These are phyloP conservation scores for Calamus simplicifolius DNA, from an alignment of 176 grass and related monocot genomes.

Conservation along the genomic window DNA sequence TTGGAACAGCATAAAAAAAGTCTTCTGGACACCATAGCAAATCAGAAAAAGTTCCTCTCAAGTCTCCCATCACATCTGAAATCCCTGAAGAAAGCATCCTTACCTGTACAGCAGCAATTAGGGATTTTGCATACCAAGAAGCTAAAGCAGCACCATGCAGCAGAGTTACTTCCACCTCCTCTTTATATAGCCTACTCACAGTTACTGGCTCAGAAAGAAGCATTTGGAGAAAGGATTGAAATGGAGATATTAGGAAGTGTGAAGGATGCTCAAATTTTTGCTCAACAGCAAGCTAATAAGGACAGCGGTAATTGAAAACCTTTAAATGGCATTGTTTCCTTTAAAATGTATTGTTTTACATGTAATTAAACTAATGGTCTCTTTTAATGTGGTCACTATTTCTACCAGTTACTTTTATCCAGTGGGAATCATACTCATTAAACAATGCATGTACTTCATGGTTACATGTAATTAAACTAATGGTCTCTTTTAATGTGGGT, in stretches of 20 bases:
- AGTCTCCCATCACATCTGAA: slow-evolving; percentile 92
- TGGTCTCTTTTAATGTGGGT: too few relatives aligned
- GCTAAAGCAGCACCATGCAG: slow-evolving; percentile 78
- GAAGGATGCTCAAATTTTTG: slow-evolving; percentile 79
- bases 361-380: too few relatives aligned
- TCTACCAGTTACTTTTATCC: too few relatives aligned
- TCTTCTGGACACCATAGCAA: slow-evolving; percentile 57
- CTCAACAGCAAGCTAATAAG: slow-evolving; percentile 60
- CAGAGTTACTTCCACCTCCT: slow-evolving; percentile 73
- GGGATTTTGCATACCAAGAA: slow-evolving; percentile 91
- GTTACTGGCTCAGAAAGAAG: slow-evolving; percentile 89
- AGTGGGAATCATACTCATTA: too few relatives aligned
- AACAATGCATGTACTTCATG: too few relatives aligned
- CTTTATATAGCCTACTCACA: slow-evolving; percentile 86
- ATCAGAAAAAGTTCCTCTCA: slow-evolving; percentile 85
- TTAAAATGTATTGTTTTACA: too few relatives aligned
- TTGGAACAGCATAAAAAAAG: slow-evolving; percentile 57
- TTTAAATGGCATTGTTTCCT: too few relatives aligned
- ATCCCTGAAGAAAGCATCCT: slow-evolving; percentile 98
- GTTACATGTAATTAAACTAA: too few relatives aligned
- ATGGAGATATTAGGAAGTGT: slow-evolving; percentile 80
- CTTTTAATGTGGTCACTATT: too few relatives aligned
- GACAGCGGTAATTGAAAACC: slow-evolving; percentile 45
- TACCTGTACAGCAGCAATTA: slow-evolving; percentile 89
- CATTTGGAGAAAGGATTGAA: slow-evolving; percentile 93